These are phyloP conservation scores for Salvia rosmarinus DNA, from an alignment of 257 asterid species.

Conservation along the genomic window DNA sequence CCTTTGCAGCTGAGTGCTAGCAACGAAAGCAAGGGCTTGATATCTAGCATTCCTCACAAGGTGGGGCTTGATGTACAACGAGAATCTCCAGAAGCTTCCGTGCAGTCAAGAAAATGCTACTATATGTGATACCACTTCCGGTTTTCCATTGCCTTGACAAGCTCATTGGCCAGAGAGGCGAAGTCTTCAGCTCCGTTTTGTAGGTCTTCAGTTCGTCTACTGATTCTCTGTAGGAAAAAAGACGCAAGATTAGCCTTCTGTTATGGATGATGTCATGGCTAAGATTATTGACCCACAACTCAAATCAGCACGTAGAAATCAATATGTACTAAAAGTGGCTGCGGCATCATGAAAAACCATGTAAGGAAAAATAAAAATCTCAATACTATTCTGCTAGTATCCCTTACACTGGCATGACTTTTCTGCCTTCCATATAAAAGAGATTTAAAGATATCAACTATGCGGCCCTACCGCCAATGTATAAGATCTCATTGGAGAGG, in stretches of 20 bases:
- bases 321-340: background rate
- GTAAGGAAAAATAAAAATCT: background rate
- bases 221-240: slow-evolving; percentile 60
- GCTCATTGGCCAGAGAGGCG: slow-evolving; percentile 87
- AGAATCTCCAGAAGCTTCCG: slow-evolving; percentile 7
- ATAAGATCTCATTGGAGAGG: background rate
- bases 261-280: slow-evolving; percentile 9
- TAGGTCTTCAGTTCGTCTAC: slow-evolving; percentile 72
- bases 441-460: background rate
- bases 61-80: too few species aligned
- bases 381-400: background rate
- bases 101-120: slow-evolving; percentile 9
- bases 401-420: background rate
- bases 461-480: background rate
- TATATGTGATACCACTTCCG: slow-evolving; percentile 94
- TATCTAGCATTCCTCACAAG: background rate
- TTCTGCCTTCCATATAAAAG: background rate
- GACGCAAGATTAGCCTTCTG: slow-evolving; percentile 1
- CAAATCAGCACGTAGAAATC: background rate
- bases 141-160: slow-evolving; percentile 81
- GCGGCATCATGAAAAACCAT: background rate
- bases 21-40: background rate
- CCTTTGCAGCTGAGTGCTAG: background rate
- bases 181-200: slow-evolving; percentile 84
- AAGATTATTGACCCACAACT: background rate